phyloP scores from a whole-genome alignment of 1,284 basidiomycete species.

The Cutaneotrichosporon arboriforme region DNA sequence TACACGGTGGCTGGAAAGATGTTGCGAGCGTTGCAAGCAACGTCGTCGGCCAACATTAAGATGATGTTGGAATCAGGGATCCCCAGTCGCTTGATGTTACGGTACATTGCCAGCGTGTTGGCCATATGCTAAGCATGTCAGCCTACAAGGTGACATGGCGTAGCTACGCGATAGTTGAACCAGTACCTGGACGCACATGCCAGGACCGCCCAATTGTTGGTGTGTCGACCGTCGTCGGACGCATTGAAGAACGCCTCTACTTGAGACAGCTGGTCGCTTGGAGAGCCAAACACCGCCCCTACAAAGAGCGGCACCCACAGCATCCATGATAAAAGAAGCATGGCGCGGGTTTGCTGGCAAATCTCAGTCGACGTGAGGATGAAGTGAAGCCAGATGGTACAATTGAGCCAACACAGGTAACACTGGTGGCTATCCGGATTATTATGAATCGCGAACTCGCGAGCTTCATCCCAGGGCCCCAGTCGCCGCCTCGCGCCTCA shows the following conservation, averaged over 20 bases:
- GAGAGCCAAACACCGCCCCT: neutral
- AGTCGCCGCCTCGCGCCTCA: too few relatives aligned
- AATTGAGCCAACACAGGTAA: too few relatives aligned
- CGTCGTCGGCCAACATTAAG: slow-evolving; percentile 97
- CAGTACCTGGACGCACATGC: slow-evolving; percentile 92
- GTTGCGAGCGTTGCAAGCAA: slow-evolving; percentile 88
- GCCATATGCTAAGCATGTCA: slow-evolving; percentile 73
- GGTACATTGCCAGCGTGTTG: slow-evolving; percentile 97
- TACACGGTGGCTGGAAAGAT: slow-evolving; percentile 88
- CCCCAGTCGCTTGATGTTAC: slow-evolving; percentile 93
- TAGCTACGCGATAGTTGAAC: slow-evolving; percentile 93
- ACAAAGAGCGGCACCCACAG: neutral
- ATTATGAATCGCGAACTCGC: too few relatives aligned
- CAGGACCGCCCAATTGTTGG: slow-evolving; percentile 98
- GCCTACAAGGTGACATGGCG: neutral
- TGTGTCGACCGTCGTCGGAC: slow-evolving; percentile 53
- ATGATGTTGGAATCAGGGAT: slow-evolving; percentile 98
- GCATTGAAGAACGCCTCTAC: slow-evolving; percentile 3
- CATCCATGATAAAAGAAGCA: neutral
- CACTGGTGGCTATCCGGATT: too few relatives aligned
- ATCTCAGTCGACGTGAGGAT: too few relatives aligned
- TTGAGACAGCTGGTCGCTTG: neutral
- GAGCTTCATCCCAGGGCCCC: too few relatives aligned
- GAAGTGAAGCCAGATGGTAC: too few relatives aligned
- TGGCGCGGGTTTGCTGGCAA: too few relatives aligned